Evolutionary conservation across 176 grass and related monocot species (phyloP).

Genomic region (Aegilops tauschii): DNA sequence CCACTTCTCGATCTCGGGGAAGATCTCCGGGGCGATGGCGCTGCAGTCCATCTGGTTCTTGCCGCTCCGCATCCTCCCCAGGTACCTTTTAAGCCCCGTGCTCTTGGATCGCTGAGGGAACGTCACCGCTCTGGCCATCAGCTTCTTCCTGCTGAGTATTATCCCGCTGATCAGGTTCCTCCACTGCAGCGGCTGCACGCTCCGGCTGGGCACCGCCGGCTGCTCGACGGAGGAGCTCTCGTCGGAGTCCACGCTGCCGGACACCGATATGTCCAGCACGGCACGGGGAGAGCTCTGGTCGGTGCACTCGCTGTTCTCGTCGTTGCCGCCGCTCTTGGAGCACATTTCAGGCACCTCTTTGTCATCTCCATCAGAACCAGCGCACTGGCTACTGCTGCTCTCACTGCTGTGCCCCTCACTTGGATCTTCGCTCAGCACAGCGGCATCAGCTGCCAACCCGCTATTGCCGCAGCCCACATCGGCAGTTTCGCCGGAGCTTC

Average conservation of each 20-base stretch:
- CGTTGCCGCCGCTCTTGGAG: slow-evolving; percentile 1
- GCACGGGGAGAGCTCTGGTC: slow-evolving; percentile 53
- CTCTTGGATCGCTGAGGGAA: slow-evolving; percentile 61
- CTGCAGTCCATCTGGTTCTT: slow-evolving; percentile 55
- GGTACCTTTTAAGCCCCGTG: slow-evolving; percentile 48
- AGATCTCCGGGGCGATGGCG: slow-evolving; percentile 51
- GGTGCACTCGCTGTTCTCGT: slow-evolving; percentile 28
- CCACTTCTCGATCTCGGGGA: slow-evolving; percentile 63
- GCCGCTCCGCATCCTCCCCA: slow-evolving; percentile 55
- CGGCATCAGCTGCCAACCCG: neutral
- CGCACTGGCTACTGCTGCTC: slow-evolving; percentile 26
- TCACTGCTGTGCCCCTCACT: slow-evolving; percentile 5
- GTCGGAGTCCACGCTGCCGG: slow-evolving; percentile 41
- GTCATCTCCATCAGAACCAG: slow-evolving; percentile 13
- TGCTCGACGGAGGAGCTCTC: slow-evolving; percentile 57
- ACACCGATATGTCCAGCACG: slow-evolving; percentile 53
- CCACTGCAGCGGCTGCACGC: slow-evolving; percentile 49
- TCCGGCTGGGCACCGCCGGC: slow-evolving; percentile 34
- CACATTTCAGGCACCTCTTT: slow-evolving; percentile 30
- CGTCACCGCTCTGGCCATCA: slow-evolving; percentile 56
- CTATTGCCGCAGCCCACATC: neutral
- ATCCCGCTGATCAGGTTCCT: slow-evolving; percentile 63
- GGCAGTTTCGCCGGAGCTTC: neutral
- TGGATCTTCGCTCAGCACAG: neutral
- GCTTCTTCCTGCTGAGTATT: slow-evolving; percentile 71